A percentile compares a stretch with the other conserved stretches of the same genome.
These are phyloP conservation scores for Gossypium mustelinum DNA, from an alignment of 345 rosid genomes.

Conservation along the genomic window DNA sequence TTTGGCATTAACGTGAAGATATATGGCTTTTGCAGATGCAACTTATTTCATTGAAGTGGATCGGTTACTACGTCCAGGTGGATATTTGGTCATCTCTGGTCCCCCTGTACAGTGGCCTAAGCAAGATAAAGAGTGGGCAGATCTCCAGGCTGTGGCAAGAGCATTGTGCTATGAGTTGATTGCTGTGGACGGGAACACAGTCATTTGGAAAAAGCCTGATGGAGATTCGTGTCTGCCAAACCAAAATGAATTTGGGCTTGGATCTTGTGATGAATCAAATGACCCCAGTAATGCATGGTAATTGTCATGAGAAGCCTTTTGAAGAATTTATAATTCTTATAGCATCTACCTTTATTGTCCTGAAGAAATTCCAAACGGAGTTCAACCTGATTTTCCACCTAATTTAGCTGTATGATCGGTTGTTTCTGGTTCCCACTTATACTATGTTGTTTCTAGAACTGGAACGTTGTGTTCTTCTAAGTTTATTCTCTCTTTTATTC, in stretches of 20 bases:
- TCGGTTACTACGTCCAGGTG: conserved; percentile 86
- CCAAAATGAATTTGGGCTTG: conserved; percentile 73
- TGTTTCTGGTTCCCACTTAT: conserved; percentile 1
- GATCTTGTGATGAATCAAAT: conserved; percentile 61
- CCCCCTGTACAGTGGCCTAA: conserved; percentile 99
- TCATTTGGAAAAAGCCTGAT: conserved; percentile 85
- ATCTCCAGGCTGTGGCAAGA: conserved; percentile 92
- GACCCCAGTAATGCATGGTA: conserved; percentile 82
- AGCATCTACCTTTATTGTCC: background rate
- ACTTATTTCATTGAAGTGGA: conserved; percentile 92
- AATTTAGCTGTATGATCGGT: conserved; percentile 9
- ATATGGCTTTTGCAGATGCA: conserved; percentile 60
- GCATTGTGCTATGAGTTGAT: conserved; percentile 83
- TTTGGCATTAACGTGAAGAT: conserved; percentile 19
- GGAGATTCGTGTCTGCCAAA: conserved; percentile 69
- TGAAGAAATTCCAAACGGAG: background rate
- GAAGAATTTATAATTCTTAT: conserved; percentile 1
- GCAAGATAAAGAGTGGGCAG: conserved; percentile 98
- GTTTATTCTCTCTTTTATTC: conserved; percentile 11
- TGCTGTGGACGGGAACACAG: conserved; percentile 91
- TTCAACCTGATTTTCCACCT: conserved; percentile 8
- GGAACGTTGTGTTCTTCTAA: background rate
- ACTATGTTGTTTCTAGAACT: background rate
- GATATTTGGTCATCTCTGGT: conserved; percentile 91
- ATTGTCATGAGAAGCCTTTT: conserved; percentile 22